Conservation (phyloP, 2,329 filamentous ascomycete genomes). For the Aspergillus arachidicola region DNA sequence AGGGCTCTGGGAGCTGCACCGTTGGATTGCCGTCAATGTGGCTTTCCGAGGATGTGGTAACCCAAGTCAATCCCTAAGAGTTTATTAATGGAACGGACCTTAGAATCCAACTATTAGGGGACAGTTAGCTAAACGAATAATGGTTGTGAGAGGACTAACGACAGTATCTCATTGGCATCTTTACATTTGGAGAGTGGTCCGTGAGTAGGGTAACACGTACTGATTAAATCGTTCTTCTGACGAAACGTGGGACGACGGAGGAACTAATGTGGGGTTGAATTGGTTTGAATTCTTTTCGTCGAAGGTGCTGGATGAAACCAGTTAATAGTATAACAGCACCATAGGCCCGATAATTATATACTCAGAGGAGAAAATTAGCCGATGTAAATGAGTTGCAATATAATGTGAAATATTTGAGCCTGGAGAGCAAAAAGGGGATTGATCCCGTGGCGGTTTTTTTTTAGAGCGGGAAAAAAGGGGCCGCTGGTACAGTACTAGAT, state of each 20-base stretch:
- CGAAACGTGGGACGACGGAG: background rate
- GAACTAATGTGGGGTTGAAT: background rate
- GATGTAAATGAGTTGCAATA: background rate
- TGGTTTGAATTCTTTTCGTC: background rate
- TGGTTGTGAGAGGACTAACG: background rate
- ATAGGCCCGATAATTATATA: background rate
- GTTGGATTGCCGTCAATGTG: background rate
- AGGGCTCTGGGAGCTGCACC: background rate
- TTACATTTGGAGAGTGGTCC: background rate
- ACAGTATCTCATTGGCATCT: background rate
- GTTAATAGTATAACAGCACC: background rate
- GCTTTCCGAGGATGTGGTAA: background rate
- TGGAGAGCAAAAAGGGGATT: background rate
- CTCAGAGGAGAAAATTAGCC: background rate
- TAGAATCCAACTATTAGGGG: background rate
- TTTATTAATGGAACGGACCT: background rate
- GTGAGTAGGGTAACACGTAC: background rate
- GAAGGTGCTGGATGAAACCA: background rate
- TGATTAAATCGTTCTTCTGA: background rate
- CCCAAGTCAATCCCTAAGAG: background rate
- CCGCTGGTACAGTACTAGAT: background rate
- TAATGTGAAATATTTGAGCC: background rate
- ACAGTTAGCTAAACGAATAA: background rate
- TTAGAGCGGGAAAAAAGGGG: conserved; percentile 6
- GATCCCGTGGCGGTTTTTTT: background rate